Percentiles rank a stretch among this genome's conserved stretches.
Evolutionary conservation across 108 stramenopile species (phyloP).

Genomic region (Chaetoceros muelleri): DNA sequence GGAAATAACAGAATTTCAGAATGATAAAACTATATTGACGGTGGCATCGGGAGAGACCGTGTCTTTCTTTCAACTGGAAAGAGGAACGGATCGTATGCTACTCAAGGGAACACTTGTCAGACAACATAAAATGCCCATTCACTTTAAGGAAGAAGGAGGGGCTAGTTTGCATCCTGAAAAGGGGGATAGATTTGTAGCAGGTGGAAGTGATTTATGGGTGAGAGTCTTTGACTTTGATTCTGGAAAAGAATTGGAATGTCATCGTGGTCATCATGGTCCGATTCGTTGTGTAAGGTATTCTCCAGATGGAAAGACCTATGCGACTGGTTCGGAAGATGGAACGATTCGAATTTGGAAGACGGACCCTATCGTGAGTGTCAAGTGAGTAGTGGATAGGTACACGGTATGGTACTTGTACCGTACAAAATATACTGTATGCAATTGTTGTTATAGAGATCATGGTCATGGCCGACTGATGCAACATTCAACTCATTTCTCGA

Average conservation of each 20-base stretch:
- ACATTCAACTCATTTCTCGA: slow-evolving; percentile 5
- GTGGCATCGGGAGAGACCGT: slow-evolving; percentile 84
- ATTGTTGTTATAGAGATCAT: no score
- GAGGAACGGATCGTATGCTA: slow-evolving; percentile 18
- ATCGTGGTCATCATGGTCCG: slow-evolving; percentile 99
- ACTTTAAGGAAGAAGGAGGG: slow-evolving; percentile 93
- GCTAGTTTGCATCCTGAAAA: slow-evolving; percentile 74
- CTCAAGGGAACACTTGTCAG: slow-evolving; percentile 11
- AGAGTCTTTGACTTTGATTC: slow-evolving; percentile 86
- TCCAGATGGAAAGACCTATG: slow-evolving; percentile 78
- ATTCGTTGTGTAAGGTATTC: slow-evolving; percentile 90
- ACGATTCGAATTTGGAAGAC: slow-evolving; percentile 98
- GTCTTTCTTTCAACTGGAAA: slow-evolving; percentile 56
- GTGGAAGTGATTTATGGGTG: slow-evolving; percentile 91
- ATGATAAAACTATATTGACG: slow-evolving; percentile 44
- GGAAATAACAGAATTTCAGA: slow-evolving; percentile 52
- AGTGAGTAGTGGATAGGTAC: no score
- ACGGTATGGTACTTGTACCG: no score
- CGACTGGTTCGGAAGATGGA: slow-evolving; percentile 96
- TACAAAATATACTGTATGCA: no score
- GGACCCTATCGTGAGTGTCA: slow-evolving; percentile 25
- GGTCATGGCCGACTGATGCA: no score
- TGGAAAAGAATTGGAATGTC: slow-evolving; percentile 82
- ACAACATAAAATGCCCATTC: slow-evolving; percentile 81
- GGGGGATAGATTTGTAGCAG: slow-evolving; percentile 85